Conservation (phyloP, 257 asterid species). For the Przewalskia tangutica region DNA sequence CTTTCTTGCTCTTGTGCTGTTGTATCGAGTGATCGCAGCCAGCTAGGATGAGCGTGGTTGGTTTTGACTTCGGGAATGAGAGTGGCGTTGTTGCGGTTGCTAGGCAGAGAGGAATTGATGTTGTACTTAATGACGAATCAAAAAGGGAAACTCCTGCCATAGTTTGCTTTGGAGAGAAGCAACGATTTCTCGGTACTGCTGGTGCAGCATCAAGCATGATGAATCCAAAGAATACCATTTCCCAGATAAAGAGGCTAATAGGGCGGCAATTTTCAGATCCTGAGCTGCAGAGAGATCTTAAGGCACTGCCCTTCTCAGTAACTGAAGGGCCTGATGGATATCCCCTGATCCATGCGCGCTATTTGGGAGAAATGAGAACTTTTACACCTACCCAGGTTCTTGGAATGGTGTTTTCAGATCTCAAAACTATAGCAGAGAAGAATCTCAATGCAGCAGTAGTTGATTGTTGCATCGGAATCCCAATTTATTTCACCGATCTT, state of each 20-base stretch:
- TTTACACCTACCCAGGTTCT: slow-evolving; percentile 85
- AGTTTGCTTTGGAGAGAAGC: slow-evolving; percentile 93
- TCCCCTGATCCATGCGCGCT: slow-evolving; percentile 69
- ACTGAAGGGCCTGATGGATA: slow-evolving; percentile 91
- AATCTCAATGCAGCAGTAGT: slow-evolving; percentile 82
- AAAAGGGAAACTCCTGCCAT: slow-evolving; percentile 86
- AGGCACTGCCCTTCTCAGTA: slow-evolving; percentile 57
- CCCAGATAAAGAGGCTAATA: slow-evolving; percentile 79
- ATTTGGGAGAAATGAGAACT: slow-evolving; percentile 67
- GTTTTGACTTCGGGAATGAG: slow-evolving; percentile 93
- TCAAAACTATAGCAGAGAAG: slow-evolving; percentile 78
- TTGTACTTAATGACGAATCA: slow-evolving; percentile 89
- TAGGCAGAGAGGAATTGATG: slow-evolving; percentile 92
- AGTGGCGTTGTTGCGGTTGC: slow-evolving; percentile 95
- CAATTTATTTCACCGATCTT: slow-evolving; percentile 85
- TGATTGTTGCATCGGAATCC: slow-evolving; percentile 93
- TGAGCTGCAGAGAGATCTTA: slow-evolving; percentile 74
- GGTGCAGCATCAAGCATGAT: slow-evolving; percentile 96
- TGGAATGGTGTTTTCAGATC: slow-evolving; percentile 79
- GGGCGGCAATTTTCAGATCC: slow-evolving; percentile 87
- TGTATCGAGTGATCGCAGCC: not conserved
- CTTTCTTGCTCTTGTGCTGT: not conserved
- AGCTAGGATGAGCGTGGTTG: slow-evolving; percentile 89
- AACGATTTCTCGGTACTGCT: slow-evolving; percentile 91
- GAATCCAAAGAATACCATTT: slow-evolving; percentile 87